Base-by-base conservation (phyloP, 2,329 filamentous ascomycete genomes). In the Ilyonectria sp. region DNA sequence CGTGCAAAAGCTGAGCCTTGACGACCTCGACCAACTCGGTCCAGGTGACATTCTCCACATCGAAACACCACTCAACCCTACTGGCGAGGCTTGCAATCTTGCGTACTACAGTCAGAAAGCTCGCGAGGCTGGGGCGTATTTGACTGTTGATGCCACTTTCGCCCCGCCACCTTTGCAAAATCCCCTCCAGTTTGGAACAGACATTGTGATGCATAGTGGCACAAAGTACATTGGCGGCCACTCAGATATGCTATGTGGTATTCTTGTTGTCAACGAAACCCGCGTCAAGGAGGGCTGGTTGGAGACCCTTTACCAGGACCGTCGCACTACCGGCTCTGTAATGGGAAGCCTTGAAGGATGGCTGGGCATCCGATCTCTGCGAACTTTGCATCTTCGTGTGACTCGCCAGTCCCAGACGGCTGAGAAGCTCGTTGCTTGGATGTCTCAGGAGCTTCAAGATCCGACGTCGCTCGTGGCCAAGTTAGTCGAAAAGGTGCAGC, bases 141-240 rank as follows among this genome's bases (percentile, higher is more conserved):
- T 98, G 47, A 91, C 91, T 7, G 92, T 98, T 2, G 95, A 98
- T 80, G 90, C 93, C 3, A 98, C 95, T 0, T 97, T 98, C 80
- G 95, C 90, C 2, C 95, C 95, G 47, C 95, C 95, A 23, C 93
- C 93, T 33, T 84, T 98, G 67, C 91, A 94, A 78, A 93, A 97
- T 76, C 94, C 95, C 0, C 95, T 97, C 75, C 77, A 79, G 21
- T 91, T 87, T 79, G 95, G 94, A 47, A 94, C 92, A 21, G 95
- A 98, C 80, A 81, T 94, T 1, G 89, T 97, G 37, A 92, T 98
- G 93, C 95, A 98, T 82, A 92, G 88, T 55, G 95, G 94, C 3
- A 97, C 94, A 17, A 98, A 98, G 85, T 98, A 98, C 81, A 89
- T 98, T 71, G 95, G 95, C 21, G 95, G 95, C 0, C 95, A 98